Evolutionary conservation across 108 stramenopile genomes (phyloP).

Genomic region (Skeletonema menzelii): DNA sequence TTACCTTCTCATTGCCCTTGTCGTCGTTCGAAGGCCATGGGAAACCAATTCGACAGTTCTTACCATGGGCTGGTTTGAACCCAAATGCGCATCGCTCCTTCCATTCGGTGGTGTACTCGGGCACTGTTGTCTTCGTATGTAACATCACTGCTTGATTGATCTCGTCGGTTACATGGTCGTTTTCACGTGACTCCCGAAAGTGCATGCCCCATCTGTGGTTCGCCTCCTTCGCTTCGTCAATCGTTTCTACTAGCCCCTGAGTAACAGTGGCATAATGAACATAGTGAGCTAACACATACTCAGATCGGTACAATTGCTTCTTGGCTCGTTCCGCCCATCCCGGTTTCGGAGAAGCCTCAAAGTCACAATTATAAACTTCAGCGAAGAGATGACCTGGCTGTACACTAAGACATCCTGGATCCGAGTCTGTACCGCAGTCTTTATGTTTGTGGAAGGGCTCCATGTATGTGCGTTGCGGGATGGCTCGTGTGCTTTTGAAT

Average conservation of each 20-base stretch:
- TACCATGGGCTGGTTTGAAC: constrained; percentile 32
- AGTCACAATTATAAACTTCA: constrained; percentile 78
- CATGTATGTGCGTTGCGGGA: constrained; percentile 31
- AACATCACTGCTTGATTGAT: constrained; percentile 77
- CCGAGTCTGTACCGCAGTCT: constrained; percentile 33
- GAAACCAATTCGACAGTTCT: constrained; percentile 55
- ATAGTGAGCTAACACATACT: constrained; percentile 73
- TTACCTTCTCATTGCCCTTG: constrained; percentile 16
- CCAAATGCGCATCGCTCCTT: constrained; percentile 42
- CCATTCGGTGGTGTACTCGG: constrained; percentile 46
- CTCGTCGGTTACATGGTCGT: constrained; percentile 53
- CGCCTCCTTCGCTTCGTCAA: constrained; percentile 16
- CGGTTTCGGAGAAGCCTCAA: constrained; percentile 61
- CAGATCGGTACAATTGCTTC: constrained; percentile 82
- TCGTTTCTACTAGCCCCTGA: constrained; percentile 34
- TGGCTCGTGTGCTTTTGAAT: constrained; percentile 53
- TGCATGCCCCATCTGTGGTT: constrained; percentile 23
- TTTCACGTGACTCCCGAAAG: constrained; percentile 17
- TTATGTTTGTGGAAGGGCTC: constrained; percentile 43
- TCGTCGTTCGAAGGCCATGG: constrained; percentile 52
- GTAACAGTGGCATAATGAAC: constrained; percentile 85
- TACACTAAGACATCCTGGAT: constrained; percentile 44
- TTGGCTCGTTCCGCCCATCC: constrained; percentile 63
- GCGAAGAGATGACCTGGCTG: constrained; percentile 50
- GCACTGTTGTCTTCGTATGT: constrained; percentile 67